A percentile compares a stretch with the other conserved stretches of the same genome.
Conservation (phyloP, 257 asterid genomes). For the Eustoma russellianum region DNA sequence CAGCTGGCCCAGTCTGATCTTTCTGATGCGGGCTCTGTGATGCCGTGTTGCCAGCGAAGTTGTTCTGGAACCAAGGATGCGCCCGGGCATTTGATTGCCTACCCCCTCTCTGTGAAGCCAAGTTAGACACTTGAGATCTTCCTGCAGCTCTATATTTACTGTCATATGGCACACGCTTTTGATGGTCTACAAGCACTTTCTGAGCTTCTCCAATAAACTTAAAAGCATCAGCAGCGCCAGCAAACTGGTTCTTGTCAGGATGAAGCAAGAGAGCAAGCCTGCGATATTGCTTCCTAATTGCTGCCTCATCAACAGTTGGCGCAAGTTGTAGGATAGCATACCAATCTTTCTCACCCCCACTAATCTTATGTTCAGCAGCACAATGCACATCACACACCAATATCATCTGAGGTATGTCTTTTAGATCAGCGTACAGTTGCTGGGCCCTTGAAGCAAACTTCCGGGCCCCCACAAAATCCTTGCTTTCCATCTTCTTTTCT, state of each 20-base stretch:
- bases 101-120: conserved; percentile 9
- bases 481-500: conserved; percentile 34
- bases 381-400: conserved; percentile 55
- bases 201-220: conserved; percentile 39
- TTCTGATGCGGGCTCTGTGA: conserved; percentile 14
- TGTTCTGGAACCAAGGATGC: conserved; percentile 24
- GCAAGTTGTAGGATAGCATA: conserved; percentile 39
- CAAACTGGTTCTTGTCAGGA: conserved; percentile 47
- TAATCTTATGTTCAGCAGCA: conserved; percentile 21
- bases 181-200: conserved; percentile 27
- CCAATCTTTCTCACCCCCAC: conserved; percentile 44
- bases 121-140: conserved; percentile 10
- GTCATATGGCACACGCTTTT: conserved; percentile 21
- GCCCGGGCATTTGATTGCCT: conserved; percentile 18
- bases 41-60: conserved; percentile 4
- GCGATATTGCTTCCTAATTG: conserved; percentile 34
- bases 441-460: conserved; percentile 34
- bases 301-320: conserved; percentile 35
- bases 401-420: conserved; percentile 30
- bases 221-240: conserved; percentile 61
- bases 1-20: conserved; percentile 15
- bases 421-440: conserved; percentile 30
- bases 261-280: conserved; percentile 46
- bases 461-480: conserved; percentile 38
- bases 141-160: conserved; percentile 16